Evolutionary conservation across 495 filamentous ascomycete species (phyloP).

Genomic region (Aspergillus nanangensis): DNA sequence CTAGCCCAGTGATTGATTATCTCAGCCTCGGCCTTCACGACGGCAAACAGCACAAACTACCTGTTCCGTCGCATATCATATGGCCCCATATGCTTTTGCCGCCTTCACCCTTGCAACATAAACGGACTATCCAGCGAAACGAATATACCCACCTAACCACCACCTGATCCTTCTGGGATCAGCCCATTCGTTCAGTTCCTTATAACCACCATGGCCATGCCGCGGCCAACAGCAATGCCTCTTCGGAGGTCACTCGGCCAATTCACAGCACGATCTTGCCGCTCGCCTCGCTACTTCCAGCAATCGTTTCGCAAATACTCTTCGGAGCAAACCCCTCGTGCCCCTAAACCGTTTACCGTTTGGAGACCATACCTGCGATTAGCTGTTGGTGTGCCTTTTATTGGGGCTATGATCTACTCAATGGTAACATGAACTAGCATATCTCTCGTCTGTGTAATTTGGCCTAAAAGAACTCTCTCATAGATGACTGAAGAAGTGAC

Average conservation of each 20-base stretch:
- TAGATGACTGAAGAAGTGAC: slow-evolving; percentile 48
- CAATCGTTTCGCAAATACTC: slow-evolving; percentile 26
- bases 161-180: slow-evolving; percentile 12
- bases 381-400: slow-evolving; percentile 57
- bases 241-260: slow-evolving; percentile 34
- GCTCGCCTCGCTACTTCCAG: slow-evolving; percentile 16
- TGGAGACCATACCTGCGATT: slow-evolving; percentile 53
- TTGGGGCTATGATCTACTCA: slow-evolving; percentile 59
- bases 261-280: slow-evolving; percentile 20
- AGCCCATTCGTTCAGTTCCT: slow-evolving; percentile 7
- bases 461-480: slow-evolving; percentile 7
- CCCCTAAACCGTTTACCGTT: slow-evolving; percentile 36
- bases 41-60: not conserved
- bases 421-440: slow-evolving; percentile 45
- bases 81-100: slow-evolving; percentile 15
- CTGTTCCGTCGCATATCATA: not conserved
- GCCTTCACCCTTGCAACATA: not conserved
- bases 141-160: no score
- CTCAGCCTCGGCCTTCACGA: slow-evolving; percentile 14
- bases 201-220: slow-evolving; percentile 29
- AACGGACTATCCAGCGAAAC: not conserved
- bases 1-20: slow-evolving; percentile 3
- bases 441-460: not conserved
- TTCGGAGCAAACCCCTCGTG: slow-evolving; percentile 19
- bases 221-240: slow-evolving; percentile 34